These are phyloP conservation scores for Gossypium herbaceum DNA, from an alignment of 345 rosid species.

Conservation along the genomic window DNA sequence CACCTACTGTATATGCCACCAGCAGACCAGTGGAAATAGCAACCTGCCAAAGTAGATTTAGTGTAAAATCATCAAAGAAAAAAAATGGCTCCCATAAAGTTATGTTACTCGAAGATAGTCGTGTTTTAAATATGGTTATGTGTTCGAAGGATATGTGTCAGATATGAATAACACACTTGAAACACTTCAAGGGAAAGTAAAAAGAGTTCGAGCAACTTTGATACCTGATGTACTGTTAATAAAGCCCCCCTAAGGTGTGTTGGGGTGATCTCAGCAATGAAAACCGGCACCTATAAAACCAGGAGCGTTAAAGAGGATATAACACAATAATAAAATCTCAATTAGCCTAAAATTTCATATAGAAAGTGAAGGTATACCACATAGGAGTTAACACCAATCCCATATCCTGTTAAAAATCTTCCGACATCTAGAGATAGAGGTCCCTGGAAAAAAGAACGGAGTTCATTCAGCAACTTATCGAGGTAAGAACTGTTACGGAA, in stretches of 20 bases:
- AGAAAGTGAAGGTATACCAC: background rate
- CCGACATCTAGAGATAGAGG: conserved; percentile 58
- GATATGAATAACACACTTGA: background rate
- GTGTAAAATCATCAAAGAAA: background rate
- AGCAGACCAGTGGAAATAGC: conserved; percentile 45
- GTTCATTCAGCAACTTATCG: background rate
- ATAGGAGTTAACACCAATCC: conserved; percentile 19
- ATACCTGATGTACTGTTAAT: conserved; percentile 16
- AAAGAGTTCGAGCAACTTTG: background rate
- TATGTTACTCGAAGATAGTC: background rate
- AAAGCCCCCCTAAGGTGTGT: conserved; percentile 17
- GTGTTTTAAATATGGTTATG: background rate
- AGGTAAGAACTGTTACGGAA: background rate
- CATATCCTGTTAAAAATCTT: conserved; percentile 44
- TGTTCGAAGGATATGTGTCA: background rate
- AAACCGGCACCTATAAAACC: conserved; percentile 9
- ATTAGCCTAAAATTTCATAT: background rate
- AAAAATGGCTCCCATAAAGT: conserved; percentile 45
- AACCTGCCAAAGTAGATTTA: conserved; percentile 6
- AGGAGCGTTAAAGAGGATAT: background rate
- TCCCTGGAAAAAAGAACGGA: conserved; percentile 35
- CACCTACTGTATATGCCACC: conserved; percentile 74
- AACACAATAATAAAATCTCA: background rate
- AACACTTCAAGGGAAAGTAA: background rate
- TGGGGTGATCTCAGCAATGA: conserved; percentile 19